Evolutionary conservation across 495 filamentous ascomycete genomes (phyloP).

Genomic region (Xylaria cubensis): DNA sequence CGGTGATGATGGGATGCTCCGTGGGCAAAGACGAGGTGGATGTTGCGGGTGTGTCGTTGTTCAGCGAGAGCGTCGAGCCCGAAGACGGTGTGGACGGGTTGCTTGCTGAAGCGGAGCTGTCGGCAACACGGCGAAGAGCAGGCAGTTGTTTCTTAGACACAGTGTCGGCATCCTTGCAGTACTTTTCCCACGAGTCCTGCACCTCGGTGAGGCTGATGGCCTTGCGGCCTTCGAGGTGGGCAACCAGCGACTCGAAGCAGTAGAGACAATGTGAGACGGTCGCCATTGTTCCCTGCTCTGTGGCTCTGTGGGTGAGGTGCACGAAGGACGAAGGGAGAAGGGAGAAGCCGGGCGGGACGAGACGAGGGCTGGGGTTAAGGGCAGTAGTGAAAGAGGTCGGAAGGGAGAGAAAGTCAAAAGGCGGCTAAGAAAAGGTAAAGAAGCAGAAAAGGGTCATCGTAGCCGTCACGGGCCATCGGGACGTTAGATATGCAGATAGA

Average conservation of each 20-base stretch:
- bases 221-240: constrained; percentile 53
- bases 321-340: background rate
- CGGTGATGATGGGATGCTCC: constrained; percentile 36
- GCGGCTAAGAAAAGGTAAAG: background rate
- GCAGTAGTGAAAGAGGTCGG: background rate
- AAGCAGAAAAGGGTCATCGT: background rate
- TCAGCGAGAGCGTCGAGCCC: constrained; percentile 42
- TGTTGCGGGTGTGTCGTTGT: constrained; percentile 38
- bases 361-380: background rate
- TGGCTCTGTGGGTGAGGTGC: background rate
- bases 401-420: background rate
- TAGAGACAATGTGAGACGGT: constrained; percentile 82
- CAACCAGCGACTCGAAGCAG: constrained; percentile 84
- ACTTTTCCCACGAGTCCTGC: constrained; percentile 73
- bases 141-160: constrained; percentile 47
- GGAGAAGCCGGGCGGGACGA: background rate
- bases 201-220: constrained; percentile 65
- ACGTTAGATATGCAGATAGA: background rate
- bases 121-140: constrained; percentile 47
- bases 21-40: constrained; percentile 35
- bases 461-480: background rate
- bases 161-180: constrained; percentile 42
- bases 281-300: constrained; percentile 70
- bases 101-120: constrained; percentile 36
- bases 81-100: constrained; percentile 42